Conservation (phyloP, 2,329 filamentous ascomycete species). For the Bipolaris oryzae region DNA sequence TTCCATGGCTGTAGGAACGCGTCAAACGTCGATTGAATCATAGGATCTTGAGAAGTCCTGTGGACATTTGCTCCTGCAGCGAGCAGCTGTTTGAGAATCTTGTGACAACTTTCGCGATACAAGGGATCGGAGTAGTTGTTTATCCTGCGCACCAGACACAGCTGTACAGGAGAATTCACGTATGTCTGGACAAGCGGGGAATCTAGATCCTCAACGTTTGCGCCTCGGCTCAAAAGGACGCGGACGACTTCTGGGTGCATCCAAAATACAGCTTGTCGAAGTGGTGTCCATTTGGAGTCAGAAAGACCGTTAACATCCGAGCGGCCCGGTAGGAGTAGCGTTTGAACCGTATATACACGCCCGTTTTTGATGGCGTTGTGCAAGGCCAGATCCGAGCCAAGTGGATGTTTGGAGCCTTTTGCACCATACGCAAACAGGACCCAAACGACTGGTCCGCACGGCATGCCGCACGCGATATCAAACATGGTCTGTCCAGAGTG, state of each 20-base stretch:
- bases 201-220: conserved; percentile 30
- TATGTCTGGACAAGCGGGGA: conserved; percentile 14
- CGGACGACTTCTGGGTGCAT: conserved; percentile 38
- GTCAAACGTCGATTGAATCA: conserved; percentile 27
- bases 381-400: conserved; percentile 41
- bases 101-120: conserved; percentile 27
- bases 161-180: conserved; percentile 31
- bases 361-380: conserved; percentile 47
- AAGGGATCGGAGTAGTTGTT: conserved; percentile 23
- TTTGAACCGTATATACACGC: conserved; percentile 36
- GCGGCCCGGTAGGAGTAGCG: conserved; percentile 28
- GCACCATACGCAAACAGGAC: conserved; percentile 36
- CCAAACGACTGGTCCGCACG: conserved; percentile 35
- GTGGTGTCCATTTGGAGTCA: conserved; percentile 35
- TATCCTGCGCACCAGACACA: conserved; percentile 33
- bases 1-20: conserved; percentile 41
- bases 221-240: conserved; percentile 38
- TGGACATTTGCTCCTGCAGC: conserved; percentile 40
- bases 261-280: conserved; percentile 43
- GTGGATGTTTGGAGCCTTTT: conserved; percentile 38
- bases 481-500: conserved; percentile 41
- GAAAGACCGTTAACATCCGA: conserved; percentile 37
- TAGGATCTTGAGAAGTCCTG: conserved; percentile 19
- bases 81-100: conserved; percentile 38
- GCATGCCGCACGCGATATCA: conserved; percentile 42